These are phyloP conservation scores for Cercospora berteroae DNA, from an alignment of 2,329 filamentous ascomycete species.

Conservation along the genomic window DNA sequence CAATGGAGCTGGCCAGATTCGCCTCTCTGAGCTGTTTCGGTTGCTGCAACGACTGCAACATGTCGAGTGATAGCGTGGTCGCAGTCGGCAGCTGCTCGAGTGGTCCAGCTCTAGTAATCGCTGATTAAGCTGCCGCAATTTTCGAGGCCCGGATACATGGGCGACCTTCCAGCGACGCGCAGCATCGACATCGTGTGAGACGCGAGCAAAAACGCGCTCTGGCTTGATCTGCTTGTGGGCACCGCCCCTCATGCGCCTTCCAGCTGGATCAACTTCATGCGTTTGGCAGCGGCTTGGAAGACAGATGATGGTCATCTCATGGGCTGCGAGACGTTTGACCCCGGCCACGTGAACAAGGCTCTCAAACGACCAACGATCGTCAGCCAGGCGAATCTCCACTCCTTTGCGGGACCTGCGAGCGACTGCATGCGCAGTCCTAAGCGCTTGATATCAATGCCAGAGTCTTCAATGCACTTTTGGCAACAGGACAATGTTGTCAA, in stretches of 20 bases:
- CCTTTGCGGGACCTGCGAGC: background rate
- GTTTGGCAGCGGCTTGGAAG: background rate
- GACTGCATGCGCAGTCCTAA: background rate
- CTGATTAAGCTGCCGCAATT: background rate
- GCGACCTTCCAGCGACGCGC: background rate
- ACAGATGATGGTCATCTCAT: background rate
- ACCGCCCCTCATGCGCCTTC: background rate
- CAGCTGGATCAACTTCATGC: background rate
- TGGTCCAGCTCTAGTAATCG: background rate
- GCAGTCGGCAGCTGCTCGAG: background rate
- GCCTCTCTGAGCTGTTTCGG: background rate
- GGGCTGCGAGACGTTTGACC: too few species aligned
- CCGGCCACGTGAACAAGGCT: background rate
- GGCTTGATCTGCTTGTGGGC: background rate
- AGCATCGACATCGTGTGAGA: background rate
- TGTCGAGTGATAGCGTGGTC: background rate
- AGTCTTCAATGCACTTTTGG: background rate
- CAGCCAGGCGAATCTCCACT: background rate
- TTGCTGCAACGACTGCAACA: background rate
- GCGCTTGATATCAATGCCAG: background rate
- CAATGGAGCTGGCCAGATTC: background rate
- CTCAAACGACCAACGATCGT: background rate
- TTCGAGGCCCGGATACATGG: background rate
- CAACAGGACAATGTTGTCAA: constrained; percentile 72
- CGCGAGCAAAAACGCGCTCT: background rate